phyloP scores from a whole-genome alignment of 805 yeast species.

The Candida ovalis region DNA sequence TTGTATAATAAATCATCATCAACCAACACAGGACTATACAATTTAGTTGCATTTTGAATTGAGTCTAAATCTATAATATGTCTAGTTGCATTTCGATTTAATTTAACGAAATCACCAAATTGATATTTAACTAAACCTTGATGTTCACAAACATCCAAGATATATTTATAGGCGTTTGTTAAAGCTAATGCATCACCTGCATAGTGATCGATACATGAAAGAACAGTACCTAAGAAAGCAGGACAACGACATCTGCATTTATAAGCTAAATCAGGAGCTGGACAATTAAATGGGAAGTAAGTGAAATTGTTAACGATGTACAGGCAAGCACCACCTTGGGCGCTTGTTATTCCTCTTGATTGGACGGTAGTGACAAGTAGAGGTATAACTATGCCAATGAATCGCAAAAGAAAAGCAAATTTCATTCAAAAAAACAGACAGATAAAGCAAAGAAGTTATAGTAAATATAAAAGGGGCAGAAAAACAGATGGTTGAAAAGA shows the following conservation, averaged over 20 bases:
- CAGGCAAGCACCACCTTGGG: constrained; percentile 36
- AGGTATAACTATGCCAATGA: neutral
- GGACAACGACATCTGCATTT: constrained; percentile 33
- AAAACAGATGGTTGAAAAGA: no score
- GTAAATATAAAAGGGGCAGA: neutral
- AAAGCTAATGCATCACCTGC: constrained; percentile 26
- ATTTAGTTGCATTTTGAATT: constrained; percentile 9
- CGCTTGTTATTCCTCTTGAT: constrained; percentile 31
- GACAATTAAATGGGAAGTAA: constrained; percentile 32
- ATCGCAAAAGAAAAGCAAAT: neutral
- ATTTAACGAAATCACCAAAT: constrained; percentile 25
- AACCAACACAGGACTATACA: constrained; percentile 25
- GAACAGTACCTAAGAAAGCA: constrained; percentile 33
- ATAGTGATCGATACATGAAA: constrained; percentile 32
- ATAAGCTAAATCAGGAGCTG: constrained; percentile 31
- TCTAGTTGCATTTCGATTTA: constrained; percentile 28
- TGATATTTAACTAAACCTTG: constrained; percentile 30
- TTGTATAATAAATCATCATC: constrained; percentile 22
- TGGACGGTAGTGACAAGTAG: constrained; percentile 3
- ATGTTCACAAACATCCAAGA: constrained; percentile 32
- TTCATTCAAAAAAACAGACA: neutral
- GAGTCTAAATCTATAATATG: constrained; percentile 15
- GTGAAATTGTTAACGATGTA: constrained; percentile 32
- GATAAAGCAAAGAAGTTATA: neutral
- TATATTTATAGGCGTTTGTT: constrained; percentile 30